Percentiles rank a stretch among this genome's conserved stretches.
Evolutionary conservation across 1,284 basidiomycete genomes (phyloP).

Genomic region (Tilletia horrida): DNA sequence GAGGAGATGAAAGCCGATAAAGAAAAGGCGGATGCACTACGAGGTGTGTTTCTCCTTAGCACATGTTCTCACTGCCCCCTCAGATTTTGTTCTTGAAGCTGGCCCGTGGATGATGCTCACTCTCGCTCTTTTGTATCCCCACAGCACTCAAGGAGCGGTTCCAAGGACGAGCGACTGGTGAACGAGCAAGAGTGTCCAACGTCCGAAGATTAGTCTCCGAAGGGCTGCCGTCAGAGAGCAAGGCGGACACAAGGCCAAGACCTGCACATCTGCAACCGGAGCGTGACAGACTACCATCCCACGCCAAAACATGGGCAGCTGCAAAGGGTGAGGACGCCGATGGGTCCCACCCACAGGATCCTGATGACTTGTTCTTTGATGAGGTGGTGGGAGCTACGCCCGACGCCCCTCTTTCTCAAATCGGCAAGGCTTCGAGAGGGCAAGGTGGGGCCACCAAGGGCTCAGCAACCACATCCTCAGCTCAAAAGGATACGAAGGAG

Average conservation of each 20-base stretch:
- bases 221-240: background rate
- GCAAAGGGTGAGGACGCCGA: background rate
- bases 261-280: constrained; percentile 8
- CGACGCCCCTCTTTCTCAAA: no score
- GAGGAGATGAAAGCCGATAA: constrained; percentile 20
- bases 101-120: background rate
- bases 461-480: background rate
- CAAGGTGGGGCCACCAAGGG: no score
- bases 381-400: background rate
- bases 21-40: constrained; percentile 18
- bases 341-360: no score
- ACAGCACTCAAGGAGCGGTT: constrained; percentile 21
- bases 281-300: background rate
- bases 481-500: background rate
- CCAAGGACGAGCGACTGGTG: constrained; percentile 11
- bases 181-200: background rate
- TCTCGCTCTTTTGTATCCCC: background rate
- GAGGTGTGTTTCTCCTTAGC: constrained; percentile 14
- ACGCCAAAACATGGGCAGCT: constrained; percentile 1
- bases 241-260: background rate
- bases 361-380: constrained; percentile 4
- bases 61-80: background rate
- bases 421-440: no score
- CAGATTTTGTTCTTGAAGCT: background rate
- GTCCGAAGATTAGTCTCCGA: background rate